A percentile compares a stretch with the other conserved stretches of the same genome.
phyloP scores from a whole-genome alignment of 768 basidiomycete species.

The Russula virescens region DNA sequence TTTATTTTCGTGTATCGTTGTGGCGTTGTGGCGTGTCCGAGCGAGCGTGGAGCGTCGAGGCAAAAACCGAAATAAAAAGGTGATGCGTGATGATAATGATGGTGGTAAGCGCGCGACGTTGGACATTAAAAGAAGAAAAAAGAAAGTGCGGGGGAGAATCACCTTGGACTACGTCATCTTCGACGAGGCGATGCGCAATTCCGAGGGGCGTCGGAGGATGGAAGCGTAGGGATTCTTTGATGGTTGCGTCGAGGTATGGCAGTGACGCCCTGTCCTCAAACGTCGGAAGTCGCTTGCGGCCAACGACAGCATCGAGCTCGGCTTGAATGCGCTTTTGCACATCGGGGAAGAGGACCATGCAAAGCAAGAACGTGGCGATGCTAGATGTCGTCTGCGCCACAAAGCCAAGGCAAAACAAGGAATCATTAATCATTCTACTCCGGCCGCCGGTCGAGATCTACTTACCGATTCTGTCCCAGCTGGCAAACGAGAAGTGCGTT shows the following conservation, averaged over 20 bases:
- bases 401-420: neutral
- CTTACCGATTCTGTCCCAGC: constrained; percentile 23
- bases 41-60: too few species aligned
- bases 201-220: constrained; percentile 24
- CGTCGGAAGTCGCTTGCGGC: constrained; percentile 19
- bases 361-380: constrained; percentile 21
- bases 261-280: constrained; percentile 18
- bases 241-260: constrained; percentile 22
- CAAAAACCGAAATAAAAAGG: too few species aligned
- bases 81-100: too few species aligned
- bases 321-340: constrained; percentile 20
- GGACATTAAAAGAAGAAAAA: too few species aligned
- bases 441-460: too few species aligned
- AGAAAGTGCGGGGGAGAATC: neutral
- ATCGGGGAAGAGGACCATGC: constrained; percentile 22
- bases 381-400: constrained; percentile 14
- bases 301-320: constrained; percentile 21
- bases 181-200: constrained; percentile 30
- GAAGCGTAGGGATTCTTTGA: constrained; percentile 24
- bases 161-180: constrained; percentile 31
- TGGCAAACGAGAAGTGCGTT: neutral
- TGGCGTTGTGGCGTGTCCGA: too few species aligned
- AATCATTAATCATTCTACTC: too few species aligned
- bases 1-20: too few species aligned
- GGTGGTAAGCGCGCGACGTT: too few species aligned